Percentiles rank a stretch among this genome's conserved stretches.
phyloP scores from a whole-genome alignment of 371 early-diverging fungal species.

The Mucor saturninus region DNA sequence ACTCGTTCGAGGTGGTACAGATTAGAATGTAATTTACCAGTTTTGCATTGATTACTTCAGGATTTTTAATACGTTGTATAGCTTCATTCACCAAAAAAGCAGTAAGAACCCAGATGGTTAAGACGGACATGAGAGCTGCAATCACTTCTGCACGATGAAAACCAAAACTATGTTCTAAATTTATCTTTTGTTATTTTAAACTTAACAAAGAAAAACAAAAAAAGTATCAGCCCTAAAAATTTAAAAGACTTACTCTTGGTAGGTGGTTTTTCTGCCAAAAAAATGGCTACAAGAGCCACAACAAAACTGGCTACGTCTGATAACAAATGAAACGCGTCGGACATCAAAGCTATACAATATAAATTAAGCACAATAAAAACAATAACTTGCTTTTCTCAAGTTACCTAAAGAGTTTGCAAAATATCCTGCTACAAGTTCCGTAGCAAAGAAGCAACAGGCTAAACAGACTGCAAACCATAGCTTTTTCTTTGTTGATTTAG shows the following conservation, averaged over 20 bases:
- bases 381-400: neutral
- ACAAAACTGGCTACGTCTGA: constrained; percentile 77
- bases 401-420: constrained; percentile 65
- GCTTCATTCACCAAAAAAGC: constrained; percentile 78
- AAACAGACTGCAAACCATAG: constrained; percentile 59
- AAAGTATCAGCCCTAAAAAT: too few relatives aligned
- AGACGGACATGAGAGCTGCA: constrained; percentile 80
- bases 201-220: neutral
- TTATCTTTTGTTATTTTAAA: neutral
- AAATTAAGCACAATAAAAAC: neutral
- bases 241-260: constrained; percentile 53
- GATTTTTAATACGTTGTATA: constrained; percentile 71
- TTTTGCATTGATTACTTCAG: constrained; percentile 76
- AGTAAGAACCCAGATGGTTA: constrained; percentile 85
- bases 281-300: constrained; percentile 74
- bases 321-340: constrained; percentile 79
- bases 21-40: constrained; percentile 33
- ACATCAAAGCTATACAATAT: constrained; percentile 62
- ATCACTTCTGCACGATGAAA: constrained; percentile 88
- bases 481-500: constrained; percentile 44
- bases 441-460: constrained; percentile 68
- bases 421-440: constrained; percentile 75
- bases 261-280: constrained; percentile 71
- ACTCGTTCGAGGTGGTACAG: neutral
- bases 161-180: constrained; percentile 74